Evolutionary conservation across 352 stramenopile genomes (phyloP).

Genomic region (Globisporangium parvum): DNA sequence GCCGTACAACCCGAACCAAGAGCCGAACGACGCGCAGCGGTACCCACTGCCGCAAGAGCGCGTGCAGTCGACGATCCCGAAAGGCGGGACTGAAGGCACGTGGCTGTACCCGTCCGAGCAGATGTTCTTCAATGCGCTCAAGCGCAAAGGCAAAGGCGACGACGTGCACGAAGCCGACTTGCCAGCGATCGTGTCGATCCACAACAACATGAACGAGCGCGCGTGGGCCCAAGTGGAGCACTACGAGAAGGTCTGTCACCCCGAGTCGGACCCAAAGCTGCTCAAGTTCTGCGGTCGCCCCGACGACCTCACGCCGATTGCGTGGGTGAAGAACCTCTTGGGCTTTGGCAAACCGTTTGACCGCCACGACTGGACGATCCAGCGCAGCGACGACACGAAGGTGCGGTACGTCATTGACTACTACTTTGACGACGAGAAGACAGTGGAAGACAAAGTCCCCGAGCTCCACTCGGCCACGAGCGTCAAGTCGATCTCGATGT

Average conservation of each 20-base stretch:
- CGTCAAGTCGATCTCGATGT: constrained; percentile 88
- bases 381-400: constrained; percentile 82
- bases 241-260: constrained; percentile 93
- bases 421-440: constrained; percentile 92
- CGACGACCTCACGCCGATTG: constrained; percentile 94
- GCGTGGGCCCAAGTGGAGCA: constrained; percentile 96
- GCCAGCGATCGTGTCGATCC: constrained; percentile 95
- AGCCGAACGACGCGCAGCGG: constrained; percentile 88
- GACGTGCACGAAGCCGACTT: constrained; percentile 94
- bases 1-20: constrained; percentile 94
- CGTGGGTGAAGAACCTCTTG: constrained; percentile 87
- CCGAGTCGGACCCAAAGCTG: constrained; percentile 84
- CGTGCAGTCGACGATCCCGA: constrained; percentile 95
- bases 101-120: constrained; percentile 98
- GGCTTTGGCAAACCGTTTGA: constrained; percentile 93
- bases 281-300: constrained; percentile 96
- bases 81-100: constrained; percentile 91
- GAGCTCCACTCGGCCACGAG: constrained; percentile 79
- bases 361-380: constrained; percentile 97
- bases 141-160: constrained; percentile 96
- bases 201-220: constrained; percentile 99
- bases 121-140: constrained; percentile 99
- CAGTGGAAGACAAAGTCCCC: constrained; percentile 64
- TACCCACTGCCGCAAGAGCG: constrained; percentile 89
- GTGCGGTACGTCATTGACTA: constrained; percentile 99